Evolutionary conservation across 371 early-diverging fungal species (phyloP).

Genomic region (Umbelopsis sp.): DNA sequence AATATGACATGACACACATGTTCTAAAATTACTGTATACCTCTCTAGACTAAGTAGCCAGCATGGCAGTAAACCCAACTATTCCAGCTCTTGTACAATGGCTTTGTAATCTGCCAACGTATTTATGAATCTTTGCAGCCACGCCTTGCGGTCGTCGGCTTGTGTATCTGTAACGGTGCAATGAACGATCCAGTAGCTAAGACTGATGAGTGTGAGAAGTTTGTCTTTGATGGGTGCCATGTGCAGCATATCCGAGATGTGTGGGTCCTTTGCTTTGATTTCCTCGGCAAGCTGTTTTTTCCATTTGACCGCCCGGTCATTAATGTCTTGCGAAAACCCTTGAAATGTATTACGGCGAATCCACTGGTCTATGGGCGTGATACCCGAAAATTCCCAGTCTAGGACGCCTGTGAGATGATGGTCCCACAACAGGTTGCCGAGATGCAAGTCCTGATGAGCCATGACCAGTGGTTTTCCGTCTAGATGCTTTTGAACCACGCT

Average conservation of each 20-base stretch:
- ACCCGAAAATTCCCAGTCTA: slow-evolving; percentile 10
- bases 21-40: too few relatives aligned
- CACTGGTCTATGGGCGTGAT: slow-evolving; percentile 9
- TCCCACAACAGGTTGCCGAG: slow-evolving; percentile 13
- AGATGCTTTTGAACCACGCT: not conserved
- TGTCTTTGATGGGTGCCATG: not conserved
- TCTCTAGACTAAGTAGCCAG: not conserved
- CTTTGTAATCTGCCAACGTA: not conserved
- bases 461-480: not conserved
- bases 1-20: too few relatives aligned
- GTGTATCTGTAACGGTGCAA: slow-evolving; percentile 7
- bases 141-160: slow-evolving; percentile 9
- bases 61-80: not conserved
- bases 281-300: not conserved
- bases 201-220: not conserved
- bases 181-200: slow-evolving; percentile 1
- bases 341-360: slow-evolving; percentile 11
- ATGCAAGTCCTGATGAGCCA: slow-evolving; percentile 10
- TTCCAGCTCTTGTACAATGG: not conserved
- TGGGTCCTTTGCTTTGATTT: not conserved
- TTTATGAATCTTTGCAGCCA: not conserved
- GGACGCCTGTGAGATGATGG: not conserved
- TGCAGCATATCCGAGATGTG: not conserved
- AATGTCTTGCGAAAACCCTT: not conserved
- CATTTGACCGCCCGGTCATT: not conserved